Conservation (phyloP, 805 yeast genomes). For the Cyberlindnera xylosilytica region DNA sequence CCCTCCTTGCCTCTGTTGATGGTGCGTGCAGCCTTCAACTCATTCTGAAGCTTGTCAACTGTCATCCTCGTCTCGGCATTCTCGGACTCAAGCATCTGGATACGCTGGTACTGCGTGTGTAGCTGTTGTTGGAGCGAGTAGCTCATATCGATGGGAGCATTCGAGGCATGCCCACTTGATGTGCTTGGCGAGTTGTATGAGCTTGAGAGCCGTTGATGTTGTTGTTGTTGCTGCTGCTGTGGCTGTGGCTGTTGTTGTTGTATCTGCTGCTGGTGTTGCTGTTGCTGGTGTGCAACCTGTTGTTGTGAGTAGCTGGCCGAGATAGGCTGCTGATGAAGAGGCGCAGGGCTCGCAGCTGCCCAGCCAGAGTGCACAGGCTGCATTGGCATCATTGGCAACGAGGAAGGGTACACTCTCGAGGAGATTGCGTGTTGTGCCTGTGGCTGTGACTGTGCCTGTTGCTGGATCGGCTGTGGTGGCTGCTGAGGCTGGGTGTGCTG, state of each 20-base stretch:
- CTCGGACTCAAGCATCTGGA: conserved; percentile 19
- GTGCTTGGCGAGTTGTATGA: conserved; percentile 1
- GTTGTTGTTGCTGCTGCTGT: background rate
- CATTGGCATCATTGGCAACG: too few relatives aligned
- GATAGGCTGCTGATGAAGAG: too few relatives aligned
- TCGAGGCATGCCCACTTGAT: background rate
- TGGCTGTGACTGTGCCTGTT: conserved; percentile 2
- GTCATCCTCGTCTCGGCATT: conserved; percentile 9
- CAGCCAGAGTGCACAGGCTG: too few relatives aligned
- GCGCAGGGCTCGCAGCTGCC: too few relatives aligned
- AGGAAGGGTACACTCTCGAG: too few relatives aligned
- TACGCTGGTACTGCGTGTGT: conserved; percentile 13
- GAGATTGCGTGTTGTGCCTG: background rate
- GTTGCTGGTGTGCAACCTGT: conserved; percentile 3
- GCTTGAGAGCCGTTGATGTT: conserved; percentile 1
- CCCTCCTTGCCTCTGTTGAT: too few relatives aligned
- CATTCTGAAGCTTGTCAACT: conserved; percentile 10
- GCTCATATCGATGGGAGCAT: conserved; percentile 3
- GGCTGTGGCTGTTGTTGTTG: conserved; percentile 1
- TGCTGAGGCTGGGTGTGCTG: background rate
- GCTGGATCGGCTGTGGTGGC: background rate
- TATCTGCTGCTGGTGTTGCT: conserved; percentile 10
- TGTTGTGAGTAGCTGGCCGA: background rate
- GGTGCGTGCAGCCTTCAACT: conserved; percentile 6
- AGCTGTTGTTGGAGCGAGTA: conserved; percentile 15